Evolutionary conservation across 805 yeast species (phyloP).

Genomic region (Isabelozyma heimii): DNA sequence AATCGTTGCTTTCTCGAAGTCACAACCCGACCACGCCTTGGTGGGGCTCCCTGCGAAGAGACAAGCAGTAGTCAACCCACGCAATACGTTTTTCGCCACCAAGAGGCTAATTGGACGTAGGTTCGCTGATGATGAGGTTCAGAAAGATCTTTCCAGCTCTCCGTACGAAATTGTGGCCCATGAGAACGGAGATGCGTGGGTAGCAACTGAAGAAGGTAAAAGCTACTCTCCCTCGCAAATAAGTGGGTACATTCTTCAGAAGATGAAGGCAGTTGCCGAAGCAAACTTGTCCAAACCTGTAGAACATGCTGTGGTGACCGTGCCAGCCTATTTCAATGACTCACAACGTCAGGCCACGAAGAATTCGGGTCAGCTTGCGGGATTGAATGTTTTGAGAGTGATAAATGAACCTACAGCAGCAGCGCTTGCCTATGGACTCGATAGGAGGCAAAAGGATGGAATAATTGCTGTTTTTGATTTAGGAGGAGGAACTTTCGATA

Average conservation of each 20-base stretch:
- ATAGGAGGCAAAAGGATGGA: constrained; percentile 49
- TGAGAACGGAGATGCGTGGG: constrained; percentile 69
- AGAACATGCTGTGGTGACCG: constrained; percentile 76
- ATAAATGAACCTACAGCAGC: constrained; percentile 87
- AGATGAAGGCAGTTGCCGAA: constrained; percentile 68
- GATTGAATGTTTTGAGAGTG: constrained; percentile 70
- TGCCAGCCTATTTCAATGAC: constrained; percentile 85
- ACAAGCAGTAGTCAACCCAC: constrained; percentile 73
- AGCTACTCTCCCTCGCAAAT: constrained; percentile 67
- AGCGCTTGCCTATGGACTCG: constrained; percentile 77
- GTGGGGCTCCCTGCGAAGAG: constrained; percentile 72
- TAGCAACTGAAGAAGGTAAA: constrained; percentile 46
- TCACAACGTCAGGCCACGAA: constrained; percentile 76
- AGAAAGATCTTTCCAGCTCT: constrained; percentile 57
- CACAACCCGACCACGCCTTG: constrained; percentile 28
- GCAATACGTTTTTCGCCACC: constrained; percentile 78
- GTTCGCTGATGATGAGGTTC: constrained; percentile 66
- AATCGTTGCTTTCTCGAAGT: constrained; percentile 60
- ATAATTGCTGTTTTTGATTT: constrained; percentile 65
- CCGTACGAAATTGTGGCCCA: constrained; percentile 63
- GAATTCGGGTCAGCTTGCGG: constrained; percentile 70
- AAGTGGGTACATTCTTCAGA: constrained; percentile 60
- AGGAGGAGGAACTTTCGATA: constrained; percentile 87
- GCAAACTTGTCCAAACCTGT: constrained; percentile 43
- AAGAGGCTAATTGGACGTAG: constrained; percentile 77